Evolutionary conservation across 192 early-diverging fungal genomes (phyloP), one percentile per base, ranked within the genome.

Genomic region (Backusella morwellensis): DNA sequence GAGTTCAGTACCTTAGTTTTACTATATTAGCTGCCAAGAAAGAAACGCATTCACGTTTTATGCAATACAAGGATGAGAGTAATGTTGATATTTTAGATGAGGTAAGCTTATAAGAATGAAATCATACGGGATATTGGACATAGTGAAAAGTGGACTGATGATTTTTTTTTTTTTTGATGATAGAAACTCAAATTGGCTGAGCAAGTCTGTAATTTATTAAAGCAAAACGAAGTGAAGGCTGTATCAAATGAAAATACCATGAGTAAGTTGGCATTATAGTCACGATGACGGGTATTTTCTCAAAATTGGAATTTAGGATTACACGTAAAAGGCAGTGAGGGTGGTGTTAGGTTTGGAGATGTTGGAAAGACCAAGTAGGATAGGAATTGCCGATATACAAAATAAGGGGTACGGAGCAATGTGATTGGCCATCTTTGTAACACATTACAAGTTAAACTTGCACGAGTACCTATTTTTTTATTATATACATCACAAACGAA

Each of bases 1-100:
- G 7, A 59, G 8, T 35, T 19, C 17, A 15, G 14, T n/a, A n/a
- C 11, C 50, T 35, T 38, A 19, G 2, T 35, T 23, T 59, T 59
- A n/a, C 9, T 12, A 59, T 35, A 19, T 14, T 38, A 74, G 73
- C 73, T 44, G 73, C 73, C 1, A 66, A 38, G 34, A 74, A 74
- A 66, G 73, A 74, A 40, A 74, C 73, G 21, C 17, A 74, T 66
- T 19, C 56, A 35, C 34, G 73, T 3, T 74, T 74, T 66, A 74
- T 74, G 73, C 73, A 74, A 26, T 74, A 41, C 19, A 74, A 63
- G 38, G 42, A 74, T 23, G 73, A 74, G 21, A 38, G 3, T 4
- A 74, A 74, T 40, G 52, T 56, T 26, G 73, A 74, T 63, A 66
- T 74, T 17, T 38, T 74, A 35, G 73, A 74, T 40, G 73, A 74